Percentiles rank a stretch among this genome's conserved stretches.
Conservation (phyloP, 257 asterid species). For the Jacaranda copaia region DNA sequence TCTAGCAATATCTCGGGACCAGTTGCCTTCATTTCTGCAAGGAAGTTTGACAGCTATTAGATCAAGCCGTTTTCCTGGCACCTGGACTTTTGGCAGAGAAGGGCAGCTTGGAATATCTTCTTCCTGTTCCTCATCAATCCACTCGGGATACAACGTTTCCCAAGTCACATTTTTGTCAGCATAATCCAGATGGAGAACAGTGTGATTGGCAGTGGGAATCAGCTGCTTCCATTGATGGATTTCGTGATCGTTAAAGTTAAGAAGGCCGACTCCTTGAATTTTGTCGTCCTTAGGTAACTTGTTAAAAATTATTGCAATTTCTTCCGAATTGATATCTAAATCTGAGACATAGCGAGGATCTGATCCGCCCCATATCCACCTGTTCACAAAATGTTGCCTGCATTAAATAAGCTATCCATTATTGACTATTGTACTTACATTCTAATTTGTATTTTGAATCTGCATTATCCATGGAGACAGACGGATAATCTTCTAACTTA, state of each 20-base stretch:
- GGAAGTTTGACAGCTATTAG: constrained; percentile 87
- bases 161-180: constrained; percentile 70
- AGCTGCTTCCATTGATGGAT: constrained; percentile 57
- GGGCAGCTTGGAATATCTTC: constrained; percentile 79
- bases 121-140: constrained; percentile 96
- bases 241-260: constrained; percentile 73
- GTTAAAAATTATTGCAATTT: constrained; percentile 36
- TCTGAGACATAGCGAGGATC: constrained; percentile 75
- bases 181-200: constrained; percentile 52
- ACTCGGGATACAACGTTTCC: constrained; percentile 81
- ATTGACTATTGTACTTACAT: too few species aligned
- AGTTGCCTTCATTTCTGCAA: constrained; percentile 73
- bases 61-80: constrained; percentile 65
- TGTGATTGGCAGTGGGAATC: constrained; percentile 57
- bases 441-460: too few species aligned
- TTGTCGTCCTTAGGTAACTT: constrained; percentile 40
- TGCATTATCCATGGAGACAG: too few species aligned
- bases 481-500: constrained; percentile 27
- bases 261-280: constrained; percentile 58
- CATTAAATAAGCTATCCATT: constrained; percentile 38
- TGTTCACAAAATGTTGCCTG: constrained; percentile 74
- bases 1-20: constrained; percentile 84
- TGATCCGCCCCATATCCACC: constrained; percentile 75
- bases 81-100: constrained; percentile 58
- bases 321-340: constrained; percentile 60